Evolutionary conservation across 2,329 filamentous ascomycete species (phyloP).

Genomic region (Xylogone sp.): DNA sequence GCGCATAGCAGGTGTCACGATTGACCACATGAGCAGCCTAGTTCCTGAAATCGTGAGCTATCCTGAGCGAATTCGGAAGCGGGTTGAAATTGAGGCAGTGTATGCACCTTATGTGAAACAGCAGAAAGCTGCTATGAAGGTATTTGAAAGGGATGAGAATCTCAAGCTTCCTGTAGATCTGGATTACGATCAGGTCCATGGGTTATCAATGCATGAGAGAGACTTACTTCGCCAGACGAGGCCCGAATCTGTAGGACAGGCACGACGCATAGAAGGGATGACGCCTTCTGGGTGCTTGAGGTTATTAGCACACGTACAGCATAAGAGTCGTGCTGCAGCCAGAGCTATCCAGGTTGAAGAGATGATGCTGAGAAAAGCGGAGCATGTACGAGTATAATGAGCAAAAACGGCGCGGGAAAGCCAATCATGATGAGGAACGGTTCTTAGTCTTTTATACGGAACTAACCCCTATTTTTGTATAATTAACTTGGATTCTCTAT

Average conservation of each 20-base stretch:
- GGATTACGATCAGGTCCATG: conserved; percentile 70
- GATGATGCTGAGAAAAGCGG: conserved; percentile 10
- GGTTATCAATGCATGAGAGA: conserved; percentile 77
- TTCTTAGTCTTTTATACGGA: neutral
- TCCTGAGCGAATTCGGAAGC: conserved; percentile 54
- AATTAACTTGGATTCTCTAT: neutral
- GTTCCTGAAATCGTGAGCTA: conserved; percentile 56
- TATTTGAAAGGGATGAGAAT: conserved; percentile 73
- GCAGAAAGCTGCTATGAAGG: conserved; percentile 62
- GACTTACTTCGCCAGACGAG: conserved; percentile 63
- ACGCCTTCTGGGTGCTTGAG: conserved; percentile 57
- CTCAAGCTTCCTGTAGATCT: conserved; percentile 69
- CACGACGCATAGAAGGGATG: conserved; percentile 78
- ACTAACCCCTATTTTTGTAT: neutral
- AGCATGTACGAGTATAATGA: neutral
- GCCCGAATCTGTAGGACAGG: conserved; percentile 86
- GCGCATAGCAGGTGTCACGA: conserved; percentile 56
- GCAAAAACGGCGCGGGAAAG: neutral
- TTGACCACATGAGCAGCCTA: conserved; percentile 52
- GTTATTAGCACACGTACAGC: conserved; percentile 57
- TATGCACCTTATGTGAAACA: conserved; percentile 84
- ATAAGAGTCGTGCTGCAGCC: conserved; percentile 11
- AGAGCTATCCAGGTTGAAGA: conserved; percentile 15
- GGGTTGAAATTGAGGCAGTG: conserved; percentile 75
- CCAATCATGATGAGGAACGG: neutral